These are phyloP conservation scores for Daedaleopsis sinensis DNA, from an alignment of 768 basidiomycete genomes.

Conservation along the genomic window DNA sequence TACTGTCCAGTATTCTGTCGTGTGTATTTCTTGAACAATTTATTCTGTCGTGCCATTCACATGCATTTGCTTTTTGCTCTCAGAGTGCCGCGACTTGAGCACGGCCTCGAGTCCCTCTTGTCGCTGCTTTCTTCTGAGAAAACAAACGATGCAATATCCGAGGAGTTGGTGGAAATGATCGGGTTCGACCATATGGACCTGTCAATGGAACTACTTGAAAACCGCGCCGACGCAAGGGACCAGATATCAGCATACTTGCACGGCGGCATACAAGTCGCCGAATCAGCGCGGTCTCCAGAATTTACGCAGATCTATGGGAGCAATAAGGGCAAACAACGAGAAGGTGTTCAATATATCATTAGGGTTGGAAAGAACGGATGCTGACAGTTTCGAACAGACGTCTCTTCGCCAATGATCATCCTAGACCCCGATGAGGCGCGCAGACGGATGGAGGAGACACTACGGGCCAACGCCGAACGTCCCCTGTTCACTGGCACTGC, in stretches of 20 bases:
- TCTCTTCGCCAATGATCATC: slow-evolving; percentile 23
- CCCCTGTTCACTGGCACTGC: slow-evolving; percentile 63
- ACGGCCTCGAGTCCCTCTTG: slow-evolving; percentile 30
- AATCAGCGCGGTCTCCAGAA: neutral
- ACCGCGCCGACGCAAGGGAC: slow-evolving; percentile 40
- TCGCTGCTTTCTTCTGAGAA: slow-evolving; percentile 50
- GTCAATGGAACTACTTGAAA: slow-evolving; percentile 66
- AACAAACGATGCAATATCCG: slow-evolving; percentile 73
- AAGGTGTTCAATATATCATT: slow-evolving; percentile 1
- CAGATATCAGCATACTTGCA: slow-evolving; percentile 6
- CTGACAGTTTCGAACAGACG: neutral
- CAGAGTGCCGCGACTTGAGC: slow-evolving; percentile 34
- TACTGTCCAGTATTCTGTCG: slow-evolving; percentile 23
- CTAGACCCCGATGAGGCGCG: slow-evolving; percentile 53
- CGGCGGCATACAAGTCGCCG: neutral
- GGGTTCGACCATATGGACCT: slow-evolving; percentile 87
- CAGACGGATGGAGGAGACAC: slow-evolving; percentile 60
- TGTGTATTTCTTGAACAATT: slow-evolving; percentile 16
- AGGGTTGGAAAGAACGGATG: neutral
- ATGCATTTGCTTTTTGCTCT: neutral
- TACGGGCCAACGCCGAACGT: slow-evolving; percentile 63
- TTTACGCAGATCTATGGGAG: neutral
- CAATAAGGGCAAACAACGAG: slow-evolving; percentile 15
- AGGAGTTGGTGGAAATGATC: slow-evolving; percentile 74
- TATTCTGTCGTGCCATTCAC: slow-evolving; percentile 4